phyloP scores from a whole-genome alignment of 2,329 filamentous ascomycete species.

The Ustulina deusta region DNA sequence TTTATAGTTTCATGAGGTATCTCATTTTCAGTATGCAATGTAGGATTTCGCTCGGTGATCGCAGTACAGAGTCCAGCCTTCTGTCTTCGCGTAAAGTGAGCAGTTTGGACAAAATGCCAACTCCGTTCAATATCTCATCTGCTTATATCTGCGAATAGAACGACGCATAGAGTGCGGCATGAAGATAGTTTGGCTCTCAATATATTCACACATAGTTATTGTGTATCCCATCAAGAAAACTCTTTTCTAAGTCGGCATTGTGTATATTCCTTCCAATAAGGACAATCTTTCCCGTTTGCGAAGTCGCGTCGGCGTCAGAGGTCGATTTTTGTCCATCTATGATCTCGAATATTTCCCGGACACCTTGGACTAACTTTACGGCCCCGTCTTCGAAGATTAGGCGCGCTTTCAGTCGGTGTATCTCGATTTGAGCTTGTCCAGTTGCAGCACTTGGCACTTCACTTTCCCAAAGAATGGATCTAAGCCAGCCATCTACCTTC shows the following conservation, averaged over 20 bases:
- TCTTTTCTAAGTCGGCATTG: conserved; percentile 64
- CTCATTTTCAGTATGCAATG: too few relatives aligned
- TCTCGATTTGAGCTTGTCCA: conserved; percentile 69
- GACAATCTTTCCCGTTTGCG: conserved; percentile 67
- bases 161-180: not conserved
- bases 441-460: conserved; percentile 63
- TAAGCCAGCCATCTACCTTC: conserved; percentile 82
- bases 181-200: not conserved
- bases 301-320: conserved; percentile 41
- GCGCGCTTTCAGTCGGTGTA: conserved; percentile 89
- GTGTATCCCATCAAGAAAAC: conserved; percentile 41
- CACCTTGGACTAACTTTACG: conserved; percentile 86
- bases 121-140: not conserved
- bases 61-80: too few relatives aligned
- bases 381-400: conserved; percentile 73
- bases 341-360: conserved; percentile 93
- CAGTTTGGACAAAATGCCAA: too few relatives aligned
- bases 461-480: conserved; percentile 85
- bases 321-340: conserved; percentile 66
- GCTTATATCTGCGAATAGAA: not conserved
- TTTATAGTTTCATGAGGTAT: too few relatives aligned
- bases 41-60: too few relatives aligned
- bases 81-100: too few relatives aligned
- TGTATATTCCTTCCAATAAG: conserved; percentile 70
- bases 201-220: conserved; percentile 13